Conservation (phyloP, 2,329 filamentous ascomycete species). For the Domatiomyces catenatus region DNA sequence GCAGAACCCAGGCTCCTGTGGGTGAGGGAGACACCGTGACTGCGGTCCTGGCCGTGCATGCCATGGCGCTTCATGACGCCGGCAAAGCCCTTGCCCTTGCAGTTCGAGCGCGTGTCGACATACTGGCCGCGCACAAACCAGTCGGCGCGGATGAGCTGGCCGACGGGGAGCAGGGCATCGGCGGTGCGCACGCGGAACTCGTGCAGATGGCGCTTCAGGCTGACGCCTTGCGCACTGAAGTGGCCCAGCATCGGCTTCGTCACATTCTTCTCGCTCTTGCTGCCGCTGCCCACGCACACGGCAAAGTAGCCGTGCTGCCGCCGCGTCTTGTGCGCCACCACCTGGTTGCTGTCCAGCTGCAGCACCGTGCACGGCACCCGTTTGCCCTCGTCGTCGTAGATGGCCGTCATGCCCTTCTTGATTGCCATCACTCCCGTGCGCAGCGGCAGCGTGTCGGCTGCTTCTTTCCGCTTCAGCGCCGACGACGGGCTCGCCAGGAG, state of each 20-base stretch:
- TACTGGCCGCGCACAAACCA: conserved; percentile 87
- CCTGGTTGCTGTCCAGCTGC: conserved; percentile 83
- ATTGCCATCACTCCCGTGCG: conserved; percentile 70
- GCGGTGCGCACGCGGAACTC: conserved; percentile 75
- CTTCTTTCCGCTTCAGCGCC: conserved; percentile 41
- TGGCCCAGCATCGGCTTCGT: conserved; percentile 75
- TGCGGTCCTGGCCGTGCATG: conserved; percentile 74
- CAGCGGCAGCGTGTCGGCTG: conserved; percentile 39
- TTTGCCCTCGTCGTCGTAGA: conserved; percentile 61
- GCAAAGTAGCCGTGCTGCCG: conserved; percentile 80
- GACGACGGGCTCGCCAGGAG: conserved; percentile 41
- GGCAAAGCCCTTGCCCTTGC: conserved; percentile 80
- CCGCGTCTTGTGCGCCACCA: conserved; percentile 71
- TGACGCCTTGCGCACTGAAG: conserved; percentile 65
- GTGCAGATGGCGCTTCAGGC: conserved; percentile 65
- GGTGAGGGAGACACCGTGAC: conserved; percentile 88
- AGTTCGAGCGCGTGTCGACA: conserved; percentile 67
- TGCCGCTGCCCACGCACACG: conserved; percentile 72
- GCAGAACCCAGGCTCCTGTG: conserved; percentile 84
- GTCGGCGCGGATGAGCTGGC: conserved; percentile 60
- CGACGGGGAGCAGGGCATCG: conserved; percentile 58
- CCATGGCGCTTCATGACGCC: conserved; percentile 97
- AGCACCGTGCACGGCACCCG: conserved; percentile 81
- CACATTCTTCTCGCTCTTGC: conserved; percentile 58
- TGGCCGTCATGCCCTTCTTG: conserved; percentile 92